Conservation (phyloP, 352 stramenopile species). For the Globisporangium emineosum region DNA sequence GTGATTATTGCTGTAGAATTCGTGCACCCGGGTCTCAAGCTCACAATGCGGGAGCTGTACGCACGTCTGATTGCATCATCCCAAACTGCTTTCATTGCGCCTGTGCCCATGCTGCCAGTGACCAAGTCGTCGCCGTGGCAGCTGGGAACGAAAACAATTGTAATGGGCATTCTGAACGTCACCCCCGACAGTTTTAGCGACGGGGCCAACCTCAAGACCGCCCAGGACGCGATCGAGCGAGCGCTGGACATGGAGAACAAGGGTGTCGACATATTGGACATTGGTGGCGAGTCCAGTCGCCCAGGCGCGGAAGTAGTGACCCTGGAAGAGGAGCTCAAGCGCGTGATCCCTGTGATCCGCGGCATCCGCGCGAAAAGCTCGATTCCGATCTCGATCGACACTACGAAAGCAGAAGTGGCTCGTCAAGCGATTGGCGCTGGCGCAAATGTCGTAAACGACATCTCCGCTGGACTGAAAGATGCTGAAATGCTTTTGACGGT, state of each 20-base stretch:
- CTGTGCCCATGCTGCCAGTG: constrained; percentile 52
- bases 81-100: constrained; percentile 29
- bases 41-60: constrained; percentile 76
- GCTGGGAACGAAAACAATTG: constrained; percentile 66
- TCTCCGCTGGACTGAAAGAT: constrained; percentile 94
- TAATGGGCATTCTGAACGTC: constrained; percentile 99
- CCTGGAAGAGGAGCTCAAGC: constrained; percentile 88
- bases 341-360: constrained; percentile 94
- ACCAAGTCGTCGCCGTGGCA: constrained; percentile 39
- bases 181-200: constrained; percentile 98
- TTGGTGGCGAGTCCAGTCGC: constrained; percentile 98
- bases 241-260: constrained; percentile 87
- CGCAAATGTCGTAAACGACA: constrained; percentile 97
- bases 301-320: constrained; percentile 90
- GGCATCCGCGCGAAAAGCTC: constrained; percentile 70
- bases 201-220: constrained; percentile 35
- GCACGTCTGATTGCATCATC: constrained; percentile 23
- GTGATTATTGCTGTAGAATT: constrained; percentile 32
- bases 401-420: constrained; percentile 91
- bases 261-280: constrained; percentile 95
- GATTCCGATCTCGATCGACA: constrained; percentile 97
- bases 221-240: constrained; percentile 67
- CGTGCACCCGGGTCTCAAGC: constrained; percentile 71
- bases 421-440: constrained; percentile 88
- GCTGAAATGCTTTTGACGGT: constrained; percentile 89